These are phyloP conservation scores for Eucalyptus sp. DNA, from an alignment of 345 rosid genomes.

Conservation along the genomic window DNA sequence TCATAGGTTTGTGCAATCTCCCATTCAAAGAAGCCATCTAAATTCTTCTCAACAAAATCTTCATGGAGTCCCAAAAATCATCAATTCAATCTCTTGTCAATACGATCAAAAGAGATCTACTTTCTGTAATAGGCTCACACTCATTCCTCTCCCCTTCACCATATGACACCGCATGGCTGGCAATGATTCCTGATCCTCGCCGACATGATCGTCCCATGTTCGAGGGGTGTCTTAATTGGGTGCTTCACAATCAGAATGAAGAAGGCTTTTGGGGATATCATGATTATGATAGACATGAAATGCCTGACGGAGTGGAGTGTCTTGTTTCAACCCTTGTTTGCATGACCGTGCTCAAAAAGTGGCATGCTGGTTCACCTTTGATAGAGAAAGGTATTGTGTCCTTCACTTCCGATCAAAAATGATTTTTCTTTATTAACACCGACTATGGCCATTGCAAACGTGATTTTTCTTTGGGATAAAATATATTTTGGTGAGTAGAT, in stretches of 20 bases:
- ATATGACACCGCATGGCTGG: constrained; percentile 54
- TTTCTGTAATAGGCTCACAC: constrained; percentile 3
- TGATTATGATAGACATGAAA: constrained; percentile 2
- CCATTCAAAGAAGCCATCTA: neutral
- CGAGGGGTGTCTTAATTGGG: constrained; percentile 39
- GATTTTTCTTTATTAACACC: neutral
- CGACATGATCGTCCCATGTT: constrained; percentile 31
- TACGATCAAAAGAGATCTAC: constrained; percentile 12
- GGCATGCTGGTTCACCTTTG: constrained; percentile 15
- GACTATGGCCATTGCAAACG: neutral
- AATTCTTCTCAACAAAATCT: neutral
- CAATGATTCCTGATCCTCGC: constrained; percentile 21
- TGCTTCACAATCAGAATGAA: constrained; percentile 27
- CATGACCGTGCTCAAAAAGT: constrained; percentile 31
- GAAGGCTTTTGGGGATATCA: constrained; percentile 48
- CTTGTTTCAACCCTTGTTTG: constrained; percentile 43
- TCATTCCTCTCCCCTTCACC: constrained; percentile 32
- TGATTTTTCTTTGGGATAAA: neutral
- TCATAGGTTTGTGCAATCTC: neutral
- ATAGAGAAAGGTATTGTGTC: constrained; percentile 13
- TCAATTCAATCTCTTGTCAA: constrained; percentile 5
- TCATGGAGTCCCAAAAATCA: neutral
- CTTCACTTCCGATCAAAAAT: neutral
- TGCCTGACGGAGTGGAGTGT: constrained; percentile 2
- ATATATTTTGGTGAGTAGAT: neutral